Base-by-base conservation (phyloP, 768 basidiomycete genomes). In the Lactarius quietus region DNA sequence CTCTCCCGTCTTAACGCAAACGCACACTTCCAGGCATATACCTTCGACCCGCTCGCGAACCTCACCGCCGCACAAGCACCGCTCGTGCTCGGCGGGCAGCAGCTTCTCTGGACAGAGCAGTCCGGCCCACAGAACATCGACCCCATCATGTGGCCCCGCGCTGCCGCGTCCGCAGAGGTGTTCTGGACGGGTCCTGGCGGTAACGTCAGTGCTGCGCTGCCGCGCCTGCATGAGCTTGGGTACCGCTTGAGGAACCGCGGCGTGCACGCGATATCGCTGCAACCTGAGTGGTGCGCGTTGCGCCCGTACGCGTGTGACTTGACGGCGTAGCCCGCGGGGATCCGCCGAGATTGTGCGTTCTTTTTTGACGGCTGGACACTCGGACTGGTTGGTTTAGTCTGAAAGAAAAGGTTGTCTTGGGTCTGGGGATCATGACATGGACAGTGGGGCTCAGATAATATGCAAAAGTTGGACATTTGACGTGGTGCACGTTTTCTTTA, bases 91-190 rank as follows among this genome's bases (percentile, higher is more conserved):
- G 91, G 92, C 38, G 92, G 85, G 17, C 81, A 91, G 71, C 84
- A 87, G 36, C 80, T 86, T 1, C 78, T 92, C 3, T 92, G 88
- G 89, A 81, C 86, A 0, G 90, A 92, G 72, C 89, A 91, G 72
- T 83, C 87, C 0, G 81, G 82, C 9, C 81, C 88, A n/a, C 77
- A 80, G 62, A 92, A 87, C 70, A 74, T 92, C 31, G 90, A 92
- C 69, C 70, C 83, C 2, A 85, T 85, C 56, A 79, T 82, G 1
- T 92, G 90, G 90, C 90, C 89, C 15, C 81, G 88, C 58, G 86
- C 87, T 17, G 87, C 86, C 0, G 82, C 84, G 0, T 83, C 85
- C 15, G 89, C 89, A 0, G 91, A 92, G 78, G 72, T 91, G 18
- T 92, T 90, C 74, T 92, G 90, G 90, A 85, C 83, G 1, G 89